Percentiles rank a stretch among this genome's conserved stretches.
phyloP scores from a whole-genome alignment of 306 rosid genomes.

The Sicyos edulis region DNA sequence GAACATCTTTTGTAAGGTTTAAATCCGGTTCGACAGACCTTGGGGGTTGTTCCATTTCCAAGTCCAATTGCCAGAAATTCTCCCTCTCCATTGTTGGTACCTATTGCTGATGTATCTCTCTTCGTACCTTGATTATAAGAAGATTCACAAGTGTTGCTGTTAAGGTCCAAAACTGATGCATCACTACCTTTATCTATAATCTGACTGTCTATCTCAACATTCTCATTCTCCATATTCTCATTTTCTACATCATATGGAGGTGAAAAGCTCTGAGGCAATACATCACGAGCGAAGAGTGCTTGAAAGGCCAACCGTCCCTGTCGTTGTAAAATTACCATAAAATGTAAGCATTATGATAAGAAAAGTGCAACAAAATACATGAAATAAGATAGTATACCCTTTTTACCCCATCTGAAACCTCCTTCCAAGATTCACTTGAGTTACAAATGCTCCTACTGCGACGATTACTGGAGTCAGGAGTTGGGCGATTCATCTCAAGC shows the following conservation, averaged over 20 bases:
- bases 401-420: conserved; percentile 84
- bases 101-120: conserved; percentile 19
- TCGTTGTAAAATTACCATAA: conserved; percentile 22
- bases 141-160: conserved; percentile 28
- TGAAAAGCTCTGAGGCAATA: conserved; percentile 87
- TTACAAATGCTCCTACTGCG: conserved; percentile 48
- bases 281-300: conserved; percentile 77
- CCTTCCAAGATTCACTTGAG: conserved; percentile 73
- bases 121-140: background rate
- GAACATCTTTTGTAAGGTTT: conserved; percentile 94
- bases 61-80: conserved; percentile 64
- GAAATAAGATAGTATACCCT: background rate
- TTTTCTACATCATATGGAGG: conserved; percentile 49
- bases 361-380: conserved; percentile 6
- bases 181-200: conserved; percentile 23
- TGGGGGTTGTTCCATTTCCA: conserved; percentile 57
- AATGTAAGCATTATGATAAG: conserved; percentile 21
- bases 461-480: conserved; percentile 45
- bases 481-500: conserved; percentile 43
- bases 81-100: conserved; percentile 35
- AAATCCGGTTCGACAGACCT: conserved; percentile 72
- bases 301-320: conserved; percentile 88
- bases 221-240: conserved; percentile 31
- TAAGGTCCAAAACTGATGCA: conserved; percentile 31
- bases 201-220: conserved; percentile 22